These are phyloP conservation scores for Gigaspora rosea DNA, from an alignment of 192 early-diverging fungal genomes.

Conservation along the genomic window DNA sequence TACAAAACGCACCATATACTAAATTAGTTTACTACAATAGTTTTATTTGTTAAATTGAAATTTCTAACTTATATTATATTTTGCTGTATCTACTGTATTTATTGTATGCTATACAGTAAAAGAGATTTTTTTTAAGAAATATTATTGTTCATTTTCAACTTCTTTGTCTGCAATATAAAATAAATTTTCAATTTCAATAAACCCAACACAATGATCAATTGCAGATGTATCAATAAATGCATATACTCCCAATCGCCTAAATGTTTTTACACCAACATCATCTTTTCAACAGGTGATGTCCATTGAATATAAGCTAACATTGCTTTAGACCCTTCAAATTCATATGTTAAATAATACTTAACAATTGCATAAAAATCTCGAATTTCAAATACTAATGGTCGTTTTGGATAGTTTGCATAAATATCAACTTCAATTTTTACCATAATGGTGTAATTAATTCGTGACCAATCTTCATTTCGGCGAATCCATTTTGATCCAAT, in stretches of 20 bases:
- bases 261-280: neutral
- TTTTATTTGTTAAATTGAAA: no score
- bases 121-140: no score
- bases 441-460: constrained; percentile 1
- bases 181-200: neutral
- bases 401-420: neutral
- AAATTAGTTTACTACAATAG: no score
- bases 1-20: no score
- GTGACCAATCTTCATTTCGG: neutral
- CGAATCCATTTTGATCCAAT: neutral
- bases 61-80: no score
- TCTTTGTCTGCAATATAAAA: neutral
- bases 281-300: neutral
- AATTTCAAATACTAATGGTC: neutral
- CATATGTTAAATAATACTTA: neutral
- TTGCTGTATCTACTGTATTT: no score
- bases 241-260: neutral
- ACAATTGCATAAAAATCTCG: neutral
- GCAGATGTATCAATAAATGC: neutral
- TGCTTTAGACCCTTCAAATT: neutral
- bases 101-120: no score
- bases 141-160: neutral
- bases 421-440: neutral
- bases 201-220: neutral
- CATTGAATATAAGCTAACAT: constrained; percentile 8